phyloP scores from a whole-genome alignment of 1,139 yeast genomes.

The Nakaseomyces sp. region DNA sequence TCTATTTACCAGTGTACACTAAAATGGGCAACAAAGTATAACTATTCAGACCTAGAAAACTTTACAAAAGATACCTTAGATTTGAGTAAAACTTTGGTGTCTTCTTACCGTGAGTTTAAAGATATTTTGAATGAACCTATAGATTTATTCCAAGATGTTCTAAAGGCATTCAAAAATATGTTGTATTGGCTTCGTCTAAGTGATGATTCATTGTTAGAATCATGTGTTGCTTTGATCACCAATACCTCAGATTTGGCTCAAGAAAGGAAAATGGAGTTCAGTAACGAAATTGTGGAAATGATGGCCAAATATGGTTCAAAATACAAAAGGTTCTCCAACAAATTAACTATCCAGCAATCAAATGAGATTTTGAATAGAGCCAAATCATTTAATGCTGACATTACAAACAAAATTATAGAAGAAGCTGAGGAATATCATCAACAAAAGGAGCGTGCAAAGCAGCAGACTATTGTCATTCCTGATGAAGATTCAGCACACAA shows the following conservation, averaged over 20 bases:
- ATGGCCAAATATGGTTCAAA: constrained; percentile 58
- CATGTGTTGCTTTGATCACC: constrained; percentile 66
- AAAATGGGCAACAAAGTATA: constrained; percentile 61
- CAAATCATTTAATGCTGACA: constrained; percentile 40
- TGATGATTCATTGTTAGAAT: constrained; percentile 61
- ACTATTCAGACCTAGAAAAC: constrained; percentile 52
- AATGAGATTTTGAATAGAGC: constrained; percentile 51
- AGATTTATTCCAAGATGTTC: constrained; percentile 32
- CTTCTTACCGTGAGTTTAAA: constrained; percentile 51
- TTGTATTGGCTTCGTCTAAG: constrained; percentile 76
- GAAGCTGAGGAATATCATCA: constrained; percentile 39
- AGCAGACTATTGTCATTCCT: not conserved
- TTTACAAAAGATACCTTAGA: constrained; percentile 85
- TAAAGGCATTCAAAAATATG: constrained; percentile 47
- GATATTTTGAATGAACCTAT: constrained; percentile 31
- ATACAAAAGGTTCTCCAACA: constrained; percentile 58
- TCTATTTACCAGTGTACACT: constrained; percentile 62
- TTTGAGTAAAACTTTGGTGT: constrained; percentile 58
- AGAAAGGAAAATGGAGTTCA: constrained; percentile 42
- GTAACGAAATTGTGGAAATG: constrained; percentile 41
- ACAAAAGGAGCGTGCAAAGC: constrained; percentile 20
- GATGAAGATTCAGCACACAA: constrained; percentile 6
- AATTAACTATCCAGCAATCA: constrained; percentile 51
- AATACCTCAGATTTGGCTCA: constrained; percentile 57
- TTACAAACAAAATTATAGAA: constrained; percentile 45